Conservation (phyloP, 1,284 basidiomycete genomes). For the Nidula niveotomentosa region DNA sequence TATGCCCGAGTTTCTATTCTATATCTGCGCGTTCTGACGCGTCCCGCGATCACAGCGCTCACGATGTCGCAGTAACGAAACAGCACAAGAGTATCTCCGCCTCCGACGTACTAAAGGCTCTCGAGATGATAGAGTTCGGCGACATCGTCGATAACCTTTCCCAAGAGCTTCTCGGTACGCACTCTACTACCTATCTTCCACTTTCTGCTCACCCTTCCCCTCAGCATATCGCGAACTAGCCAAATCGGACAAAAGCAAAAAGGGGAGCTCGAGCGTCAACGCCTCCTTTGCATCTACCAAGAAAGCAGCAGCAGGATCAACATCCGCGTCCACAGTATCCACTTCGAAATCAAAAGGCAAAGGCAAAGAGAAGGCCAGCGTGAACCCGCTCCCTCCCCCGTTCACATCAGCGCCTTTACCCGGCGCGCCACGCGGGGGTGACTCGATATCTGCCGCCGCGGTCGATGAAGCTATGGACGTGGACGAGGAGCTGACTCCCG, state of each 20-base stretch:
- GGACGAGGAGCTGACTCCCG: slow-evolving; percentile 13
- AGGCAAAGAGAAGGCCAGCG: slow-evolving; percentile 31
- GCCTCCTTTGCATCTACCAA: slow-evolving; percentile 2
- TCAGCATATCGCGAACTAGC: slow-evolving; percentile 60
- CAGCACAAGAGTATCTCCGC: slow-evolving; percentile 89
- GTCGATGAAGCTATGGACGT: slow-evolving; percentile 10
- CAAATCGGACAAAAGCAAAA: slow-evolving; percentile 54
- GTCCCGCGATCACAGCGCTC: slow-evolving; percentile 54
- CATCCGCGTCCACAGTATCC: slow-evolving; percentile 19
- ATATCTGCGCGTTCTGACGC: slow-evolving; percentile 3
- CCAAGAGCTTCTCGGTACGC: slow-evolving; percentile 68
- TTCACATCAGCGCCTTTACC: slow-evolving; percentile 14
- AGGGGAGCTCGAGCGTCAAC: slow-evolving; percentile 27
- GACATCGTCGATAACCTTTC: slow-evolving; percentile 73
- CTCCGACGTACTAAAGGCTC: slow-evolving; percentile 84
- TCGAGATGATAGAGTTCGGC: slow-evolving; percentile 79
- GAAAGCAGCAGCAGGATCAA: slow-evolving; percentile 12
- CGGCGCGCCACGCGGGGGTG: slow-evolving; percentile 5
- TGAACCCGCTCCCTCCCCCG: slow-evolving; percentile 17
- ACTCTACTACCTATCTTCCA: slow-evolving; percentile 6
- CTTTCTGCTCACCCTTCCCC: background rate
- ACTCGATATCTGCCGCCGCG: slow-evolving; percentile 13
- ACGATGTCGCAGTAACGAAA: slow-evolving; percentile 82
- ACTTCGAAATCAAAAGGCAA: slow-evolving; percentile 17
- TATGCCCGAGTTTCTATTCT: background rate